These are phyloP conservation scores for Maudiozyma humilis DNA, from an alignment of 1,139 yeast species.

Conservation along the genomic window DNA sequence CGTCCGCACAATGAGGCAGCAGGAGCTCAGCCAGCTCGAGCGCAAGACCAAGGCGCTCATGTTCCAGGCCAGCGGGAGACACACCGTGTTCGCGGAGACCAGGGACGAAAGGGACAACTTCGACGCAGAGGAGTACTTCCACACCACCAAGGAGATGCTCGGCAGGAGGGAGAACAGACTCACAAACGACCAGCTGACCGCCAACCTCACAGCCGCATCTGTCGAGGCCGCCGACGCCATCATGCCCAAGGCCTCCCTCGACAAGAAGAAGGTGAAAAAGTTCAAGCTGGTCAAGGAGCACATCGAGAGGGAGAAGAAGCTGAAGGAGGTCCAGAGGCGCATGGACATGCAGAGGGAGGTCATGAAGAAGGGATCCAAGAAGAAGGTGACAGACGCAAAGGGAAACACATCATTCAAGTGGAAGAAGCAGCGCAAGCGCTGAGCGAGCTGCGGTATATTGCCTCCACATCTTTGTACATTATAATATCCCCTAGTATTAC, in stretches of 20 bases:
- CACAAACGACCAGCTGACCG: constrained; percentile 47
- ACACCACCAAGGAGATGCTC: constrained; percentile 60
- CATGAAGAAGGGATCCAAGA: constrained; percentile 84
- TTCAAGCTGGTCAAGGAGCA: constrained; percentile 48
- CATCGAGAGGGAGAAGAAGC: constrained; percentile 57
- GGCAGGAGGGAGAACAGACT: constrained; percentile 66
- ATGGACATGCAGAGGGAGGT: constrained; percentile 75
- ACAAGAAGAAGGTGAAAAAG: constrained; percentile 51
- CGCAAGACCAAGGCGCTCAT: constrained; percentile 48
- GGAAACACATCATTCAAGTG: constrained; percentile 76
- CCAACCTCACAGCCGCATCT: constrained; percentile 3
- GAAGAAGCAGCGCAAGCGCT: constrained; percentile 78
- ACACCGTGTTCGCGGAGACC: constrained; percentile 76
- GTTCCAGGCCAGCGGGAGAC: constrained; percentile 57
- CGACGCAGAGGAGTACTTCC: constrained; percentile 55
- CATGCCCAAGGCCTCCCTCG: constrained; percentile 37
- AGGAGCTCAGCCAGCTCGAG: constrained; percentile 59
- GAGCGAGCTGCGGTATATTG: too few species aligned
- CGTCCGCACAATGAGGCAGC: constrained; percentile 63
- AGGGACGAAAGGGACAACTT: constrained; percentile 49
- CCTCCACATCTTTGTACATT: not conserved
- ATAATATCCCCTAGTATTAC: not conserved
- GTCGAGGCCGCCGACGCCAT: constrained; percentile 10
- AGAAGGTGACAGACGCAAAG: constrained; percentile 54
- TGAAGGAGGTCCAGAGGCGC: constrained; percentile 58